A percentile compares a stretch with the other conserved stretches of the same genome.
Conservation (phyloP, 2,329 filamentous ascomycete species). For the Fusarium sp. region DNA sequence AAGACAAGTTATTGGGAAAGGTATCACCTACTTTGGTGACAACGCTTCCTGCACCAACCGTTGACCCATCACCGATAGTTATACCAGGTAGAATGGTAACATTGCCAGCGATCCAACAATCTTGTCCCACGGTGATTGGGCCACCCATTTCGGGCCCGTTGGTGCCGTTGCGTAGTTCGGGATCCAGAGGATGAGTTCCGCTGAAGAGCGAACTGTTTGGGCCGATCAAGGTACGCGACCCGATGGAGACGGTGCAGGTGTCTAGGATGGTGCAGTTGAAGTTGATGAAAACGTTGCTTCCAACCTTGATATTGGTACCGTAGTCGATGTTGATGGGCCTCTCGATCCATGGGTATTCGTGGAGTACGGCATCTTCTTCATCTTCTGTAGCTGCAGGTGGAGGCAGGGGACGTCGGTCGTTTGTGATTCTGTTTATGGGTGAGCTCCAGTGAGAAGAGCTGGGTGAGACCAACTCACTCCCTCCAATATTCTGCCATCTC, state of each 20-base stretch:
- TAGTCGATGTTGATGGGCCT: slow-evolving; percentile 79
- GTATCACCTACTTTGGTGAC: slow-evolving; percentile 72
- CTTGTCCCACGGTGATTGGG: slow-evolving; percentile 79
- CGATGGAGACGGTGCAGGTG: slow-evolving; percentile 78
- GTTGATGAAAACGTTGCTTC: slow-evolving; percentile 78
- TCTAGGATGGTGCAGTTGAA: slow-evolving; percentile 81
- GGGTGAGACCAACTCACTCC: slow-evolving; percentile 64
- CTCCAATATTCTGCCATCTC: slow-evolving; percentile 74
- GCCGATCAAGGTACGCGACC: slow-evolving; percentile 79
- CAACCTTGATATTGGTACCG: slow-evolving; percentile 75
- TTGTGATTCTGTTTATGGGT: slow-evolving; percentile 62
- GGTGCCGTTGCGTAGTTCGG: slow-evolving; percentile 76
- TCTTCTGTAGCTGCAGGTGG: slow-evolving; percentile 64
- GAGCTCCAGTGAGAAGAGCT: background rate
- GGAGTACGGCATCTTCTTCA: slow-evolving; percentile 73
- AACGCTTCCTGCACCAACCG: slow-evolving; percentile 83
- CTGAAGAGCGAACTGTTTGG: slow-evolving; percentile 82
- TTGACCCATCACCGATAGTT: slow-evolving; percentile 78
- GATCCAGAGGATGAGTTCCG: slow-evolving; percentile 81
- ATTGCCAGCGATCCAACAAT: slow-evolving; percentile 83
- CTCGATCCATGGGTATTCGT: slow-evolving; percentile 75
- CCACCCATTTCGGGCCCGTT: slow-evolving; percentile 79
- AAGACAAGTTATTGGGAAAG: rapidly evolving
- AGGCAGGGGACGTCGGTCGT: slow-evolving; percentile 72
- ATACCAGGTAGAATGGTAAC: slow-evolving; percentile 79